A percentile compares a stretch with the other conserved stretches of the same genome.
phyloP scores from a whole-genome alignment of 2,329 filamentous ascomycete genomes.

The Mycosphaerella sp. region DNA sequence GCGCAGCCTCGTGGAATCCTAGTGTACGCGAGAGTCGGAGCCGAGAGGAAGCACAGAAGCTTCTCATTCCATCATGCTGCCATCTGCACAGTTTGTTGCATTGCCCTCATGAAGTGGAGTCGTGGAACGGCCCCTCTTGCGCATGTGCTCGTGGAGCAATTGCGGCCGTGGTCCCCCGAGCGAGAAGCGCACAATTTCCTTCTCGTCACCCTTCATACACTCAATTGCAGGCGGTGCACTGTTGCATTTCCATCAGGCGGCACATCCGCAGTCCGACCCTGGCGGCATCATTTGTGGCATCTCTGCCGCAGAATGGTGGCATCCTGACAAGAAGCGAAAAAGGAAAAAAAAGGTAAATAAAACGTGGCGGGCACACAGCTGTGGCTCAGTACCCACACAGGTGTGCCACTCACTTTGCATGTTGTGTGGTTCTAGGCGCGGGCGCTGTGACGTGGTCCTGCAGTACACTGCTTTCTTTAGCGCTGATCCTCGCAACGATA shows the following conservation, averaged over 20 bases:
- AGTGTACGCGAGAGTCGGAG: slow-evolving; percentile 6
- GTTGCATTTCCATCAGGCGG: background rate
- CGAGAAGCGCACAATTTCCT: background rate
- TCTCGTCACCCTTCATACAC: background rate
- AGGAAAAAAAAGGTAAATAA: too few species aligned
- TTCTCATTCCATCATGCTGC: background rate
- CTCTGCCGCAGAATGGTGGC: background rate
- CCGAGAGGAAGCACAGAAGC: slow-evolving; percentile 1
- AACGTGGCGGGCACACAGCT: background rate
- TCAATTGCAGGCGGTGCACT: background rate
- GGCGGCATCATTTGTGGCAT: background rate
- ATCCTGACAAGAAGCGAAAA: background rate
- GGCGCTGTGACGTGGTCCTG: slow-evolving; percentile 20
- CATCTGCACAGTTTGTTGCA: background rate
- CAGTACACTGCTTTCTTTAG: slow-evolving; percentile 13
- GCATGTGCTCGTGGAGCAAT: background rate
- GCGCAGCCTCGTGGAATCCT: background rate
- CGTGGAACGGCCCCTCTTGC: background rate
- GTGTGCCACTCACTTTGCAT: background rate
- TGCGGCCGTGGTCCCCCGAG: background rate
- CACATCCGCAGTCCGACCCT: background rate
- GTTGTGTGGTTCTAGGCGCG: slow-evolving; percentile 5
- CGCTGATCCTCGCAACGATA: slow-evolving; percentile 13
- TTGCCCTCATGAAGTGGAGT: background rate
- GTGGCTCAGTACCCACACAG: background rate